Evolutionary conservation across 257 asterid species (phyloP), one percentile per base, ranked within the genome.

Genomic region (Paraleonurus japonicus): DNA sequence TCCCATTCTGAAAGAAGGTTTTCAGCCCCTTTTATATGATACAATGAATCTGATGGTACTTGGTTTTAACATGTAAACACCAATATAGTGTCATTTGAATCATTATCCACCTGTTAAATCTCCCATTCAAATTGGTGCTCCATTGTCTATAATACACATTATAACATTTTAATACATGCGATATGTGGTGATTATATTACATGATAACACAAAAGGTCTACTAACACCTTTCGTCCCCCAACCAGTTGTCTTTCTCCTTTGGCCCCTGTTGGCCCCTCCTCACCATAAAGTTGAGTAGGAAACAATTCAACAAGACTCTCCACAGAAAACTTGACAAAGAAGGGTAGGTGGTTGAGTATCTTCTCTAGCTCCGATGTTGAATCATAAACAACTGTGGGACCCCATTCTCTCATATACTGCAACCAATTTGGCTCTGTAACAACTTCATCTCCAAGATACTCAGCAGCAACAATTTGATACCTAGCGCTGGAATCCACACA

Each of bases 351-450:
- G 62, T 77, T 85, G 69, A 92, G 79, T 77, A 92, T 86, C 86
- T 88, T 89, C 24, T 92, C 93, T 7, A 88, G 55, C 75, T 92
- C 97, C 1, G 90, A 80, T 30, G 75, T 65, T 0, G 95, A 83
- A 69, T 85, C 82, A 39, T 92, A 92, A 4, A 83, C 87, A 23
- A 92, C 59, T 0, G 83, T 84, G 0, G 98, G 98, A 15, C 98
- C 98, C 98, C 98, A 92, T 70, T 92, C 98, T 66, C 97, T 83
- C 98, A 88, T 92, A 69, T 87, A 90, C 72, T 92, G 96, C 75
- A 92, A 61, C 97, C 97, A 90, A 69, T 70, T 79, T 2, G 97
- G 98, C 77, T 92, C 97, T 0, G 39, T 26, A 22, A 77, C 69
- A 3, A 27, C 16, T 13, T 72, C 86, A 13, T 80, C 79, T 35